A percentile compares a stretch with the other conserved stretches of the same genome.
Evolutionary conservation across 176 grass and related monocot genomes (phyloP).

Genomic region (Aegilops longissima): DNA sequence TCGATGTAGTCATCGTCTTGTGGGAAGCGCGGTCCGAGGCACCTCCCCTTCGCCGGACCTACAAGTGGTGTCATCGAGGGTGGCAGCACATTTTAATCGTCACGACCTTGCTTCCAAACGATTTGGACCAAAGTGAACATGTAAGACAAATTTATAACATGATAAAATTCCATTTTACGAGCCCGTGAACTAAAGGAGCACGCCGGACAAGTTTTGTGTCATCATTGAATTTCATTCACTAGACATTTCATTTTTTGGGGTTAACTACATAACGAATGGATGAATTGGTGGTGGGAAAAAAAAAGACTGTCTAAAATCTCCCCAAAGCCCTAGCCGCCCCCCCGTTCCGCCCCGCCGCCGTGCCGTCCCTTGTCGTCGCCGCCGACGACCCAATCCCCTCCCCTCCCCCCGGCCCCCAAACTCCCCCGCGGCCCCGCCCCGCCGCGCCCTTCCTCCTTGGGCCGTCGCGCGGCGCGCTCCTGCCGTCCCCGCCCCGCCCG

Average conservation of each 20-base stretch:
- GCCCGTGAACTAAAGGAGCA: too few relatives aligned
- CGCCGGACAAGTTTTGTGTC: too few relatives aligned
- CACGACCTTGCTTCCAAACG: neutral
- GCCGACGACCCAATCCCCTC: neutral
- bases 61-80: neutral
- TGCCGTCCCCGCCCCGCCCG: neutral
- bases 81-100: neutral
- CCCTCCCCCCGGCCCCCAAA: neutral
- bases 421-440: neutral
- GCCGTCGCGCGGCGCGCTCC: neutral
- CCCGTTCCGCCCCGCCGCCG: neutral
- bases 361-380: neutral
- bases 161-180: too few relatives aligned
- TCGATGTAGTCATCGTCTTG: neutral
- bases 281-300: neutral
- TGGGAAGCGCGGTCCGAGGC: neutral
- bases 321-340: neutral
- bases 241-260: too few relatives aligned
- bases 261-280: neutral
- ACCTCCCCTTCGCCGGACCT: fast-evolving
- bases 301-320: neutral
- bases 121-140: neutral
- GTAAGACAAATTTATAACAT: too few relatives aligned
- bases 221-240: too few relatives aligned
- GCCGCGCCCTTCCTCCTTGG: neutral